A percentile compares a stretch with the other conserved stretches of the same genome.
Conservation (phyloP, 164 flowering plant species). For the Annona squamosa region DNA sequence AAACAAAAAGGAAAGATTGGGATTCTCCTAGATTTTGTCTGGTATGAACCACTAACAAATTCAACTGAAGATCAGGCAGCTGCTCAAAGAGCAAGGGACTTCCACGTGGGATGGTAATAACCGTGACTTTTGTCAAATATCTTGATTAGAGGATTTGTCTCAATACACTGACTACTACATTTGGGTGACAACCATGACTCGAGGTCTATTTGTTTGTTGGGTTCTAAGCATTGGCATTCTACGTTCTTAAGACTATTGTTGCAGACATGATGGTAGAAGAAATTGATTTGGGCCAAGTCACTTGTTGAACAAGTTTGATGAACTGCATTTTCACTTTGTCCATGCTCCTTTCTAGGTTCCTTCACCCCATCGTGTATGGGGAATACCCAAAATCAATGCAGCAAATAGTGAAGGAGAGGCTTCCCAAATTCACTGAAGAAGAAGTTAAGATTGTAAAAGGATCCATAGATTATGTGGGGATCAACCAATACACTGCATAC, state of each 20-base stretch:
- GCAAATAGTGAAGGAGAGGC: constrained; percentile 14
- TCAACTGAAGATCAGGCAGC: constrained; percentile 9
- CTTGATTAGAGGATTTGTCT: neutral
- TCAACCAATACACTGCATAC: constrained; percentile 21
- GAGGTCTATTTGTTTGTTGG: neutral
- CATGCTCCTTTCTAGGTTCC: constrained; percentile 10
- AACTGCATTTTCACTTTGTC: neutral
- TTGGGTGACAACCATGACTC: neutral
- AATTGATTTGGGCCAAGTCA: neutral
- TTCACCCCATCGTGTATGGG: constrained; percentile 18
- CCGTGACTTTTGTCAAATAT: neutral
- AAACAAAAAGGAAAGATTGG: constrained; percentile 16
- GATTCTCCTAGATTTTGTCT: constrained; percentile 20
- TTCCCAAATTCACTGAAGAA: constrained; percentile 15
- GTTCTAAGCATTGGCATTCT: neutral
- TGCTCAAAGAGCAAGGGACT: constrained; percentile 18
- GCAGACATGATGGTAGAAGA: neutral
- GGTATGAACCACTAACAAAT: constrained; percentile 21
- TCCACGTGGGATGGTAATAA: constrained; percentile 16
- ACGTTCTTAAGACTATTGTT: neutral
- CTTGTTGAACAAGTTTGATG: neutral
- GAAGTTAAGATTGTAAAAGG: constrained; percentile 19
- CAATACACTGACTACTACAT: neutral
- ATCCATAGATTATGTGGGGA: constrained; percentile 21
- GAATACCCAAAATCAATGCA: constrained; percentile 18